Evolutionary conservation across 2,329 filamentous ascomycete genomes (phyloP).

Genomic region (Mycosphaerella arachidis): DNA sequence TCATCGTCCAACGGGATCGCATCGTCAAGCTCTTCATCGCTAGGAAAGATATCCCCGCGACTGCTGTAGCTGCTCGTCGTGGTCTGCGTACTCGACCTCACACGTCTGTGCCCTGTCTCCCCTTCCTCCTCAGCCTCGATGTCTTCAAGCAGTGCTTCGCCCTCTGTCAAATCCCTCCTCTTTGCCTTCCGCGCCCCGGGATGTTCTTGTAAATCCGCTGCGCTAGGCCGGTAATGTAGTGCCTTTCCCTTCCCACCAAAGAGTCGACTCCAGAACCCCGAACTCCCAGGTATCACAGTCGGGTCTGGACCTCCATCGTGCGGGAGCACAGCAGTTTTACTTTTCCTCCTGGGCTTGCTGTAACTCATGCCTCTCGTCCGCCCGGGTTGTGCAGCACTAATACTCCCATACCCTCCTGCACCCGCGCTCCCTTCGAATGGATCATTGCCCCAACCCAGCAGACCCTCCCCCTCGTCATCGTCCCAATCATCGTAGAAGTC

Average conservation of each 20-base stretch:
- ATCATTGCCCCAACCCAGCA: constrained; percentile 68
- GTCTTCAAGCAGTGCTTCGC: constrained; percentile 67
- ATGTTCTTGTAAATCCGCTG: constrained; percentile 84
- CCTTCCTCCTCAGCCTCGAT: constrained; percentile 36
- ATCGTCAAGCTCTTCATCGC: constrained; percentile 72
- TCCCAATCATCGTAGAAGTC: constrained; percentile 99
- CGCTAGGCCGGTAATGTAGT: constrained; percentile 82
- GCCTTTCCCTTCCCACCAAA: constrained; percentile 74
- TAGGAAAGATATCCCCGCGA: constrained; percentile 83
- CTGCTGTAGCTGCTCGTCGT: constrained; percentile 85
- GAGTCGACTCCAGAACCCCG: constrained; percentile 69
- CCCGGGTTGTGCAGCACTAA: constrained; percentile 54
- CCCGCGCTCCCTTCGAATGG: constrained; percentile 62
- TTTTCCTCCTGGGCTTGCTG: constrained; percentile 51
- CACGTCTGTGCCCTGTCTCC: constrained; percentile 43
- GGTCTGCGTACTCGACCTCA: constrained; percentile 74
- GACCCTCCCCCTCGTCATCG: constrained; percentile 55
- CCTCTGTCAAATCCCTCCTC: constrained; percentile 49
- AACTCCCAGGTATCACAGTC: constrained; percentile 84
- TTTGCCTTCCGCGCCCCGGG: constrained; percentile 53
- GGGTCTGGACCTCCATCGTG: constrained; percentile 60
- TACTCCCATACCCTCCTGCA: constrained; percentile 38
- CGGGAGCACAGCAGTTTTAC: constrained; percentile 51
- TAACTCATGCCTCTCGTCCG: constrained; percentile 86
- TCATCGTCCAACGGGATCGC: constrained; percentile 90